Evolutionary conservation across 1,139 yeast genomes (phyloP), one percentile per base, ranked within the genome.

Genomic region (Kluyveromyces sp.): DNA sequence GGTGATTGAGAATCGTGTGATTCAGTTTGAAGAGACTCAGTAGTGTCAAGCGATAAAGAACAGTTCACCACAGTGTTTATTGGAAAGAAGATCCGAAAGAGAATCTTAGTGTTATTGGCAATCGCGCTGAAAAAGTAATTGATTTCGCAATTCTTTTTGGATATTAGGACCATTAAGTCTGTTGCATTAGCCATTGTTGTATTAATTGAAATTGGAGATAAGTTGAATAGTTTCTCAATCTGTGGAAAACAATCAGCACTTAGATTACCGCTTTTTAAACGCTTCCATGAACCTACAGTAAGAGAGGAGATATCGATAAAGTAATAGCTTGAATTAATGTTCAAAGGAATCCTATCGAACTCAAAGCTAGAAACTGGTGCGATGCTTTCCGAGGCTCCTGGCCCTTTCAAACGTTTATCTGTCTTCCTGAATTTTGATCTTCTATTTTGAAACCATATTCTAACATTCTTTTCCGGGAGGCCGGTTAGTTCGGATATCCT

Each of bases 391-490:
- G 46, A 39, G 26, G 50, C 46, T 11, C 46, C 37, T 11, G 49
- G 33, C 40, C 47, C 41, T 15, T 33, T 37, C 39, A 38, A 18
- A 4, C 39, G 42, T n/a, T 41, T 35, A n/a, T 43, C 46, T 6
- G 47, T 56, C 77, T 80, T 61, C 58, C 89, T 73, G 41, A 78
- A 73, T 59, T 87, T 87, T 16, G 96, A 96, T 48, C 96, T 68
- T 54, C 94, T 71, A 60, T 89, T 89, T 62, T 89, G 97, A 60
- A 89, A 89, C 97, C 97, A 89, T 40, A 89, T 88, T 46, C 95
- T 74, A 2, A 89, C 95, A 3, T 95, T 88, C 52, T 95, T 76
- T 57, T 88, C 96, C 7, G 92, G 79, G 92, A 89, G 84, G 39
- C 84, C 85, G 2, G 95, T 86, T 48, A 73, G 73, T 6, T 74